Evolutionary conservation across 1,284 basidiomycete genomes (phyloP).

Genomic region (Fomitiporia mediterranea): DNA sequence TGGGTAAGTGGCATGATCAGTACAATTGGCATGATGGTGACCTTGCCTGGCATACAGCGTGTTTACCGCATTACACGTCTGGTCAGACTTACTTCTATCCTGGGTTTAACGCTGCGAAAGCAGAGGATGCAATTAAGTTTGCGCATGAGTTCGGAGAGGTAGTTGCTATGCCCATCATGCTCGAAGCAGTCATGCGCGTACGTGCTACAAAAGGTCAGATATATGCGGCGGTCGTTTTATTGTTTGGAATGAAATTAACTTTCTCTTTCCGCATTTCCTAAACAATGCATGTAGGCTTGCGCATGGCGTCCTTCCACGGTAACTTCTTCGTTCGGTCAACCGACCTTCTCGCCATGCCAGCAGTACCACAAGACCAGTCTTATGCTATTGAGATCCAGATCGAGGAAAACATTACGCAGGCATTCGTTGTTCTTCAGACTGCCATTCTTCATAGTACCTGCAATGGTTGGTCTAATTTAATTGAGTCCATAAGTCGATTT

Average conservation of each 20-base stretch:
- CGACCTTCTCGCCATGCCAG: slow-evolving; percentile 93
- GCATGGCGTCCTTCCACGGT: slow-evolving; percentile 98
- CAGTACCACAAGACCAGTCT: slow-evolving; percentile 94
- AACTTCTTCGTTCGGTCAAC: slow-evolving; percentile 99
- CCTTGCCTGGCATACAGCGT: slow-evolving; percentile 46
- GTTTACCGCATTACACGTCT: slow-evolving; percentile 94
- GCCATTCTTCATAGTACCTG: slow-evolving; percentile 96
- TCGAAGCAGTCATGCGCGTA: slow-evolving; percentile 97
- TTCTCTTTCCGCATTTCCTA: background rate
- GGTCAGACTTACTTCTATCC: slow-evolving; percentile 99
- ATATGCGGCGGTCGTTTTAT: background rate
- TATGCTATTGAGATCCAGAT: slow-evolving; percentile 98
- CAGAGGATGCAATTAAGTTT: slow-evolving; percentile 97
- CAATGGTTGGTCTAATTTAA: slow-evolving; percentile 57
- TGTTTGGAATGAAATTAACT: background rate
- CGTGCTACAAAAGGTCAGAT: slow-evolving; percentile 82
- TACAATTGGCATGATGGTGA: background rate
- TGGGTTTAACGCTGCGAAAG: slow-evolving; percentile 90
- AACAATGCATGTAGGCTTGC: slow-evolving; percentile 54
- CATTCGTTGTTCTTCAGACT: slow-evolving; percentile 95
- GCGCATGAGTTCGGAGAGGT: slow-evolving; percentile 96
- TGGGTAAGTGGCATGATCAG: slow-evolving; percentile 47
- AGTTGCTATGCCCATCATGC: slow-evolving; percentile 89
- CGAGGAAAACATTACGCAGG: slow-evolving; percentile 90
- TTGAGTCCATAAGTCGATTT: background rate